phyloP scores from a whole-genome alignment of 257 asterid genomes.

The Orobanche coerulescens region DNA sequence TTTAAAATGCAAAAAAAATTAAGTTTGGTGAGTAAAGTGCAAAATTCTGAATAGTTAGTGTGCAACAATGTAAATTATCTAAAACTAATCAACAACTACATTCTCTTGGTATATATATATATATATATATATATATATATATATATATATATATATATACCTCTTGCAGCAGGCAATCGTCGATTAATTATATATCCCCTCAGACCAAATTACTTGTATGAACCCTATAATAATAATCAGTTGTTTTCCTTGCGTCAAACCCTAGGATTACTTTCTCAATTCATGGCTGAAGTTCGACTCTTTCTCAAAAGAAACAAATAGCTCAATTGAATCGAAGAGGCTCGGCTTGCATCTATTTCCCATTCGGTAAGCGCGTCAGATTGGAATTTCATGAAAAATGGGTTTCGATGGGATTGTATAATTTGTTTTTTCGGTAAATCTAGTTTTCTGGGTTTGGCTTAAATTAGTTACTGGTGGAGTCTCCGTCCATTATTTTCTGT shows the following conservation, averaged over 20 bases:
- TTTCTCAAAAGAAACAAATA: slow-evolving; percentile 25
- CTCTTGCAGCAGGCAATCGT: slow-evolving; percentile 25
- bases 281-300: slow-evolving; percentile 33
- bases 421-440: slow-evolving; percentile 10
- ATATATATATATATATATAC: too few species aligned
- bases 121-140: too few species aligned
- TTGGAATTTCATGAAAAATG: slow-evolving; percentile 23
- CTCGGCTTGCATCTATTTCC: slow-evolving; percentile 28
- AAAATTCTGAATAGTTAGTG: too few species aligned
- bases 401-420: slow-evolving; percentile 17
- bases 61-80: too few species aligned
- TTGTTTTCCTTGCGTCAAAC: slow-evolving; percentile 33
- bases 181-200: slow-evolving; percentile 30
- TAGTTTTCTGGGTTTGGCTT: slow-evolving; percentile 16
- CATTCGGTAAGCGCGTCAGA: slow-evolving; percentile 15
- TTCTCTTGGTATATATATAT: too few species aligned
- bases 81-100: too few species aligned
- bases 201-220: slow-evolving; percentile 19
- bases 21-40: too few species aligned
- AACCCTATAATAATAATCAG: slow-evolving; percentile 27
- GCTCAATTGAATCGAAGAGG: slow-evolving; percentile 38
- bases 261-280: slow-evolving; percentile 34
- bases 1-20: too few species aligned
- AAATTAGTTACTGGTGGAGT: slow-evolving; percentile 17
- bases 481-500: slow-evolving; percentile 21